Evolutionary conservation across 495 filamentous ascomycete species (phyloP).

Genomic region (Aspergillus sparsus): DNA sequence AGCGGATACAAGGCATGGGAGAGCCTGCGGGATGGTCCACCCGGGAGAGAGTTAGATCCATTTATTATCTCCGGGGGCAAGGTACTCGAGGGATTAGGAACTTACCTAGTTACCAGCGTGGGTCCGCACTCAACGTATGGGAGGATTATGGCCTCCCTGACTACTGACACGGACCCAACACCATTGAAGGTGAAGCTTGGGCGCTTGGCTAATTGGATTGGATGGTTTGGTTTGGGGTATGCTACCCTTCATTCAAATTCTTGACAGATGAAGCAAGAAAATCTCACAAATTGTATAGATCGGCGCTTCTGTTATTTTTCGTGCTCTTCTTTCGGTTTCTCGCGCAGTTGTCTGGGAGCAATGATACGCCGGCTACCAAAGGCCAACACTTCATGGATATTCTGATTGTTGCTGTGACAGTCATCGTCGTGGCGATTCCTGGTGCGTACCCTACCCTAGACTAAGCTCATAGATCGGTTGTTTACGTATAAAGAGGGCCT

Average conservation of each 20-base stretch:
- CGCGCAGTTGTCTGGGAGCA: slow-evolving; percentile 52
- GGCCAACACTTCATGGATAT: slow-evolving; percentile 66
- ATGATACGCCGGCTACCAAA: slow-evolving; percentile 50
- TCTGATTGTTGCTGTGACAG: slow-evolving; percentile 66
- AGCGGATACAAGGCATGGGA: slow-evolving; percentile 59
- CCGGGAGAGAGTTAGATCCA: slow-evolving; percentile 60
- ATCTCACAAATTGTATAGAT: slow-evolving; percentile 53
- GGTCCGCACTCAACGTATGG: slow-evolving; percentile 64
- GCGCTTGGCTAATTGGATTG: slow-evolving; percentile 64
- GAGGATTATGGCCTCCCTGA: slow-evolving; percentile 62
- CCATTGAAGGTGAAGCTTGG: slow-evolving; percentile 66
- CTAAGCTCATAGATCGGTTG: neutral
- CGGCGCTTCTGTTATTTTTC: slow-evolving; percentile 65
- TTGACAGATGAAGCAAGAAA: too few species aligned
- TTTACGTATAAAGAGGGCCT: slow-evolving; percentile 52
- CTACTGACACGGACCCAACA: slow-evolving; percentile 61
- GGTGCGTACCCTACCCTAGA: slow-evolving; percentile 27
- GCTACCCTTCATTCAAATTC: slow-evolving; percentile 1
- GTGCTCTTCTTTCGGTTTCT: slow-evolving; percentile 62
- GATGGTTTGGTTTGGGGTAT: slow-evolving; percentile 50
- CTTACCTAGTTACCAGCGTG: slow-evolving; percentile 65
- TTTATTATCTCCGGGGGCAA: slow-evolving; percentile 65
- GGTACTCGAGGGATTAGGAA: slow-evolving; percentile 65
- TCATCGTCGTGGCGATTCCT: slow-evolving; percentile 72
- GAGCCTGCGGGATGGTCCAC: slow-evolving; percentile 57